Percentiles rank a stretch among this genome's conserved stretches.
Evolutionary conservation across 2,329 filamentous ascomycete species (phyloP).

Genomic region (Botrytis hyacinthi): DNA sequence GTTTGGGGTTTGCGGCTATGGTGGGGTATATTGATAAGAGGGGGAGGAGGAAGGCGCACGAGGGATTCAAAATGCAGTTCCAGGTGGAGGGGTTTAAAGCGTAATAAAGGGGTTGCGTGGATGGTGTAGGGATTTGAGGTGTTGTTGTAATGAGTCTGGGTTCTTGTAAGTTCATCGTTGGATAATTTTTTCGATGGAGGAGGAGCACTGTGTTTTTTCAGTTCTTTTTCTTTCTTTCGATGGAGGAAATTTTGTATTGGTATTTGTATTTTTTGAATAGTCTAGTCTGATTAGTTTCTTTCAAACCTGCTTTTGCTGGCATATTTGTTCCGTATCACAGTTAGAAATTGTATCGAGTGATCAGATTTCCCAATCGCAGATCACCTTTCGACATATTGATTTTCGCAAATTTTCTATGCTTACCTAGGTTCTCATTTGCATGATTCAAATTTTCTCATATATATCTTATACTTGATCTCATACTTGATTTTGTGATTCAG

Average conservation of each 20-base stretch:
- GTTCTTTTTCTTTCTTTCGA: background rate
- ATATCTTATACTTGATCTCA: background rate
- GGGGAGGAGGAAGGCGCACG: background rate
- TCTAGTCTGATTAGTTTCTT: background rate
- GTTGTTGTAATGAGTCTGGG: background rate
- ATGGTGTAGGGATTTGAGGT: background rate
- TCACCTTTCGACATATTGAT: background rate
- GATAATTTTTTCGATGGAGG: background rate
- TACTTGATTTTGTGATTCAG: too few relatives aligned
- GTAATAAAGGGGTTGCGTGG: background rate
- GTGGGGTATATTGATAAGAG: slow-evolving; percentile 16
- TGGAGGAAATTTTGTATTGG: background rate
- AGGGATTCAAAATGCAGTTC: slow-evolving; percentile 10
- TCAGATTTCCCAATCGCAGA: background rate
- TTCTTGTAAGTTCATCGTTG: background rate
- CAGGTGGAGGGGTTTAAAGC: background rate
- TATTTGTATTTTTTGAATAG: background rate
- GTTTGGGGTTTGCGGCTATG: background rate
- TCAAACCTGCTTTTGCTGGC: background rate
- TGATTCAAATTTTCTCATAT: background rate
- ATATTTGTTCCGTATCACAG: background rate
- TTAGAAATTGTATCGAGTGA: background rate
- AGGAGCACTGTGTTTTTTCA: background rate
- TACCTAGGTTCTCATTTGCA: background rate
- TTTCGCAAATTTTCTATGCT: background rate